phyloP scores from a whole-genome alignment of 768 basidiomycete species.

The Mrakia gelida region DNA sequence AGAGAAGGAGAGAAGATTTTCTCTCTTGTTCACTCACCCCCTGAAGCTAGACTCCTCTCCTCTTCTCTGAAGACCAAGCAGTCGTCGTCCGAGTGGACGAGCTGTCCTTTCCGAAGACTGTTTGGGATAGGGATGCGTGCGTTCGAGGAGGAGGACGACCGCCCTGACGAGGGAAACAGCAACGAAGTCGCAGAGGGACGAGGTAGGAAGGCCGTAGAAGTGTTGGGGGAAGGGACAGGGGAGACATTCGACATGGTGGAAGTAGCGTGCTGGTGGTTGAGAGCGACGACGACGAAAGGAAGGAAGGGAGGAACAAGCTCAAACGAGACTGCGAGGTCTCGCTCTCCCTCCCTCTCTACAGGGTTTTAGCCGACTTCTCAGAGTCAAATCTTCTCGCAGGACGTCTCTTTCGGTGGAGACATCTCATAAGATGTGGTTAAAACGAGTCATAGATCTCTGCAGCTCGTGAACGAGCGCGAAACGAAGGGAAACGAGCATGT shows the following conservation, averaged over 20 bases:
- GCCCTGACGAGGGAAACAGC: neutral
- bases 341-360: no score
- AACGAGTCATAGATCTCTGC: no score
- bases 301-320: no score
- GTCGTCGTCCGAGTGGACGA: constrained; percentile 22
- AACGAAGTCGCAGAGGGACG: neutral
- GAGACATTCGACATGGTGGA: no score
- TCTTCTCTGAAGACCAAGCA: constrained; percentile 16
- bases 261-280: no score
- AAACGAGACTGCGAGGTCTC: no score
- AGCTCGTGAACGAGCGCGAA: neutral
- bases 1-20: neutral
- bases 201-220: neutral
- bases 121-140: neutral
- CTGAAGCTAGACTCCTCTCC: constrained; percentile 15
- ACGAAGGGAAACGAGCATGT: neutral
- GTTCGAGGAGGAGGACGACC: neutral
- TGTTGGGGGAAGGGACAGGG: no score
- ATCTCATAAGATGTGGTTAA: no score
- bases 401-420: no score
- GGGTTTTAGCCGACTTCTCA: no score
- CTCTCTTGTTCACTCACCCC: constrained; percentile 1
- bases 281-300: no score
- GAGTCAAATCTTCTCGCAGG: no score
- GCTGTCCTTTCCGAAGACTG: neutral